Evolutionary conservation across 371 early-diverging fungal species (phyloP).

Genomic region (Lichtheimia corymbifera): DNA sequence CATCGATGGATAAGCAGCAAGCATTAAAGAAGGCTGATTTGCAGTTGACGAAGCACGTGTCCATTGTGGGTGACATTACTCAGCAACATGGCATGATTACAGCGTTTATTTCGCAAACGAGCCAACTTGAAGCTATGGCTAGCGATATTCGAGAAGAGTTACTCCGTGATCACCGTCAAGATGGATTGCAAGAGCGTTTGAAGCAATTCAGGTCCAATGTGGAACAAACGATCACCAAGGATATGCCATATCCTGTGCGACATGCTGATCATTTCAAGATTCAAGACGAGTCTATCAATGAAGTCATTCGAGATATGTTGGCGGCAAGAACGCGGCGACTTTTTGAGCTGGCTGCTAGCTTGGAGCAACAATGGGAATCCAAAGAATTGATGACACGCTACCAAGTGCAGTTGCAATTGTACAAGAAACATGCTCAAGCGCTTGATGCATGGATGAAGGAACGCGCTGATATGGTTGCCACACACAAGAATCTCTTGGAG

Average conservation of each 20-base stretch:
- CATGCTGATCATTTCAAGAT: conserved; percentile 23
- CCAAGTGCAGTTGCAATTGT: conserved; percentile 31
- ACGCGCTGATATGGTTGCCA: conserved; percentile 19
- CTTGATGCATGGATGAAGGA: conserved; percentile 36
- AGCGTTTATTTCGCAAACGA: conserved; percentile 17
- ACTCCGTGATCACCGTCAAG: conserved; percentile 9
- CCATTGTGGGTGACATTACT: conserved; percentile 25
- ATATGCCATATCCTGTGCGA: conserved; percentile 29
- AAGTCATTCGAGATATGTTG: conserved; percentile 39
- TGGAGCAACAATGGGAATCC: conserved; percentile 30
- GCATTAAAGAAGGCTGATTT: conserved; percentile 17
- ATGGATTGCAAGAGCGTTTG: conserved; percentile 9
- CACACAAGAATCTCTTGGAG: conserved; percentile 19
- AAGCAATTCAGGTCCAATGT: conserved; percentile 22
- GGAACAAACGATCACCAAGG: not conserved
- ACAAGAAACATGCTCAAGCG: conserved; percentile 26
- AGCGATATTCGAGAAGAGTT: conserved; percentile 35
- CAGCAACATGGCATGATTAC: conserved; percentile 23
- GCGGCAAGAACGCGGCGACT: conserved; percentile 23
- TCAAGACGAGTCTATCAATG: conserved; percentile 38
- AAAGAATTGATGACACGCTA: conserved; percentile 38
- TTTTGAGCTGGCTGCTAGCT: conserved; percentile 27
- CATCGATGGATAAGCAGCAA: conserved; percentile 7
- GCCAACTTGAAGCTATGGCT: conserved; percentile 29
- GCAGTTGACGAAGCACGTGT: conserved; percentile 14